Evolutionary conservation across 352 stramenopile species (phyloP).

Genomic region (Elongisporangium anandrum): DNA sequence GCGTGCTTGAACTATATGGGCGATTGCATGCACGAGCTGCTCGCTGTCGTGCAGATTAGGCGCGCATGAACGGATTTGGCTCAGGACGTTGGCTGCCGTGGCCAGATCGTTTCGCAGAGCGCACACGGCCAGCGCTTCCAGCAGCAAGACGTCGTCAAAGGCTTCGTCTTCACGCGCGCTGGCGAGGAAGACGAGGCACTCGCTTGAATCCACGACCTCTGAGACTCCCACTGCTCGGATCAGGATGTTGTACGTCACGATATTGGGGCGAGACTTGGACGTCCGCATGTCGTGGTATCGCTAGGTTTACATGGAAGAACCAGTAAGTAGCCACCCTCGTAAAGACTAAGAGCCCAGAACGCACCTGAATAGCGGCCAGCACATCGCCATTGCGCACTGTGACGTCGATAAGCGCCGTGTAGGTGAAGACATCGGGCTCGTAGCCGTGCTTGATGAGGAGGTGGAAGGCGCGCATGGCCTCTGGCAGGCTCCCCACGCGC

Average conservation of each 20-base stretch:
- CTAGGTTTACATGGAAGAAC: conserved; percentile 9
- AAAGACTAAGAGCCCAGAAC: neutral
- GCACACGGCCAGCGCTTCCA: conserved; percentile 56
- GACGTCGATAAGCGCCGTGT: conserved; percentile 79
- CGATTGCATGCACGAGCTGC: conserved; percentile 33
- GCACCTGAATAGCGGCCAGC: conserved; percentile 38
- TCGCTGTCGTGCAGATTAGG: conserved; percentile 40
- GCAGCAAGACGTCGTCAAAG: conserved; percentile 60
- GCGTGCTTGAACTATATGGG: conserved; percentile 27
- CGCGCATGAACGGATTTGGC: conserved; percentile 24
- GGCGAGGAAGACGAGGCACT: conserved; percentile 41
- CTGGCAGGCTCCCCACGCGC: conserved; percentile 43
- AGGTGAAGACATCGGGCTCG: conserved; percentile 74
- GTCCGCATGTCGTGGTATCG: conserved; percentile 62
- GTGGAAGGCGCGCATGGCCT: conserved; percentile 62
- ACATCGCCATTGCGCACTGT: conserved; percentile 47
- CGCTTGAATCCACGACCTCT: conserved; percentile 21
- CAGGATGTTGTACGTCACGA: conserved; percentile 75
- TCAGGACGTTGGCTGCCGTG: conserved; percentile 26
- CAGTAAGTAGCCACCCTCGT: neutral
- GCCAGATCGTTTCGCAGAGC: conserved; percentile 30
- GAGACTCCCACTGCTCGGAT: conserved; percentile 43
- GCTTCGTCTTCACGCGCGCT: conserved; percentile 43
- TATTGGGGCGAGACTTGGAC: conserved; percentile 57
- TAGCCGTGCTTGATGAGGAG: conserved; percentile 42